Evolutionary conservation across 306 rosid species (phyloP), one percentile per base, ranked within the genome.

Genomic region (Amphicarpaea edgeworthii): DNA sequence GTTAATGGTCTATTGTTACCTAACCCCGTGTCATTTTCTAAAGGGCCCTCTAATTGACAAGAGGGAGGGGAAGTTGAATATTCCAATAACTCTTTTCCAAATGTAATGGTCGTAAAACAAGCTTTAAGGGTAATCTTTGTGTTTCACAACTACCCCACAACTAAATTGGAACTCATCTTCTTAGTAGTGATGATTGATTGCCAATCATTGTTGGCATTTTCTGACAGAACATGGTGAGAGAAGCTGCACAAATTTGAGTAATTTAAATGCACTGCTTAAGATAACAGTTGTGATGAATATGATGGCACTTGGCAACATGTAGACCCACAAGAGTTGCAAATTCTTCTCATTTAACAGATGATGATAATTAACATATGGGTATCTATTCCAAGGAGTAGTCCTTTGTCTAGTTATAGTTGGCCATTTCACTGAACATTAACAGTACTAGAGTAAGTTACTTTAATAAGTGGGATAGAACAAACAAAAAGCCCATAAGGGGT

Each of bases 1-100:
- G 79, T 41, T 71, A 58, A 45, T 72, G 37, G 15, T 53, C 41
- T 70, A 57, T 40, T 47, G 65, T 32, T 55, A 68, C 72, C 12
- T 59, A 73, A 45, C 53, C 72, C 77, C 57, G 34, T 43, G 45
- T 45, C 73, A 65, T 12, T 70, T 76, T 79, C 14, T 37, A 12
- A 64, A 68, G 68, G 75, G n/a, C n/a, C n/a, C n/a, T n/a, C n/a
- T n/a, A n/a, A n/a, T n/a, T n/a, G n/a, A n/a, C n/a, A n/a, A n/a
- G n/a, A n/a, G n/a, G n/a, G n/a, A n/a, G n/a, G n/a, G n/a, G n/a
- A n/a, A n/a, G n/a, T n/a, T n/a, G n/a, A n/a, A n/a, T n/a, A n/a
- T n/a, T n/a, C n/a, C n/a, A n/a, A n/a, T n/a, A n/a, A n/a, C n/a
- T n/a, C n/a, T n/a, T n/a, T n/a, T n/a, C n/a, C n/a, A n/a, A n/a